Percentiles rank a stretch among this genome's conserved stretches.
phyloP scores from a whole-genome alignment of 2,329 filamentous ascomycete genomes.

The Aspergillus sp. region DNA sequence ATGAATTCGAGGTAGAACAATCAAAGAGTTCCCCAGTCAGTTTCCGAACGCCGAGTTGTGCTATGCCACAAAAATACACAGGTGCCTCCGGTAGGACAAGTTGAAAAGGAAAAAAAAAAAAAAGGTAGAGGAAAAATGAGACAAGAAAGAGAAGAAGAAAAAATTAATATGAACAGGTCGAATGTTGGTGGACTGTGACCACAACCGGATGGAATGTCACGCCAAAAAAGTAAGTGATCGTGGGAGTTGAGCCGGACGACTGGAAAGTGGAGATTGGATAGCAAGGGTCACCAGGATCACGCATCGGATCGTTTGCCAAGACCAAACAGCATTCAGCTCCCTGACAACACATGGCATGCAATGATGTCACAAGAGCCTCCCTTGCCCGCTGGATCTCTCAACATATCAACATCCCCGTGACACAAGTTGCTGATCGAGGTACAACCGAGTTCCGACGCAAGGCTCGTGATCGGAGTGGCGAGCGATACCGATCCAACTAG shows the following conservation, averaged over 20 bases:
- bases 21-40: constrained; percentile 15
- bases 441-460: background rate
- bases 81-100: constrained; percentile 21
- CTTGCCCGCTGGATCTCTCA: background rate
- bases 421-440: background rate
- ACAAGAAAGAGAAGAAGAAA: constrained; percentile 16
- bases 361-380: constrained; percentile 28
- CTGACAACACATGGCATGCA: constrained; percentile 23
- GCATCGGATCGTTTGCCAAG: constrained; percentile 18
- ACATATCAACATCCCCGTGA: background rate
- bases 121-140: constrained; percentile 15
- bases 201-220: background rate
- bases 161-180: constrained; percentile 19
- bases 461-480: background rate
- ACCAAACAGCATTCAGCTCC: constrained; percentile 21
- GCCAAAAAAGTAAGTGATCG: background rate
- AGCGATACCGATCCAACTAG: background rate
- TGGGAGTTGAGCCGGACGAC: background rate
- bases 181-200: constrained; percentile 8
- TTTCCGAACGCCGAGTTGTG: constrained; percentile 36
- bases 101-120: constrained; percentile 23
- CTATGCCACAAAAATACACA: constrained; percentile 37
- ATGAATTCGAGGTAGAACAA: background rate
- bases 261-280: background rate
- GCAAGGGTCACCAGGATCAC: constrained; percentile 10